Percentiles rank a stretch among this genome's conserved stretches.
Evolutionary conservation across 768 basidiomycete species (phyloP).

Genomic region (Mycena kentingensis): DNA sequence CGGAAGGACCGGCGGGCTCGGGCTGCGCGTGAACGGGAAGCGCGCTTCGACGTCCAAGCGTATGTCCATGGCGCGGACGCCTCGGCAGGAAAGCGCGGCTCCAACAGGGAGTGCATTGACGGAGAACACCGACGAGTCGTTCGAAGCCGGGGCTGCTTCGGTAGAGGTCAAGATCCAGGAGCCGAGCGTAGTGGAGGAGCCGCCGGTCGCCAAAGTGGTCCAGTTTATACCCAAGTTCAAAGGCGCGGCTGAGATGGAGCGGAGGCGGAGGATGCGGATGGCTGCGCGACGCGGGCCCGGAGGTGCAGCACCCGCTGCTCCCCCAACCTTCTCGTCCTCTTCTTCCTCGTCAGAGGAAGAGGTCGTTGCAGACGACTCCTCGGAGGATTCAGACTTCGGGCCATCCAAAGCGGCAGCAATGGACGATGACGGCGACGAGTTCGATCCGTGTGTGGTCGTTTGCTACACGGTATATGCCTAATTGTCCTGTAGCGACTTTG

Average conservation of each 20-base stretch:
- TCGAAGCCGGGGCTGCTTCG: constrained; percentile 27
- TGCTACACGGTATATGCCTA: background rate
- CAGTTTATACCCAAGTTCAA: constrained; percentile 80
- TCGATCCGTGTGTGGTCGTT: constrained; percentile 65
- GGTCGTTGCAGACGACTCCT: constrained; percentile 47
- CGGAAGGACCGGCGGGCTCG: constrained; percentile 66
- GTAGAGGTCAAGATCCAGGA: constrained; percentile 44
- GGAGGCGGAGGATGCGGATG: constrained; percentile 64
- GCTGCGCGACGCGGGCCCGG: constrained; percentile 57
- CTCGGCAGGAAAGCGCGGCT: constrained; percentile 32
- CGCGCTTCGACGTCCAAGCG: constrained; percentile 56
- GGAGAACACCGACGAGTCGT: constrained; percentile 29
- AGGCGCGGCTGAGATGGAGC: constrained; percentile 86
- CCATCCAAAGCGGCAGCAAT: constrained; percentile 46
- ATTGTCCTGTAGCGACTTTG: constrained; percentile 57
- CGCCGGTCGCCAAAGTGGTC: constrained; percentile 50
- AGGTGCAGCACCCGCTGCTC: constrained; percentile 35
- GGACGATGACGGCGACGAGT: constrained; percentile 73
- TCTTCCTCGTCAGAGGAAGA: constrained; percentile 59
- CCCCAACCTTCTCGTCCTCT: constrained; percentile 49
- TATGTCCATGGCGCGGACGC: constrained; percentile 37
- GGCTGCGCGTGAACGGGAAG: constrained; percentile 75
- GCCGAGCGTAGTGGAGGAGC: constrained; percentile 43
- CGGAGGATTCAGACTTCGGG: constrained; percentile 53
- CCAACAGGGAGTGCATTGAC: constrained; percentile 33